Percentiles rank a stretch among this genome's conserved stretches.
phyloP scores from a whole-genome alignment of 2,329 filamentous ascomycete species.

The Amauroascus niger region DNA sequence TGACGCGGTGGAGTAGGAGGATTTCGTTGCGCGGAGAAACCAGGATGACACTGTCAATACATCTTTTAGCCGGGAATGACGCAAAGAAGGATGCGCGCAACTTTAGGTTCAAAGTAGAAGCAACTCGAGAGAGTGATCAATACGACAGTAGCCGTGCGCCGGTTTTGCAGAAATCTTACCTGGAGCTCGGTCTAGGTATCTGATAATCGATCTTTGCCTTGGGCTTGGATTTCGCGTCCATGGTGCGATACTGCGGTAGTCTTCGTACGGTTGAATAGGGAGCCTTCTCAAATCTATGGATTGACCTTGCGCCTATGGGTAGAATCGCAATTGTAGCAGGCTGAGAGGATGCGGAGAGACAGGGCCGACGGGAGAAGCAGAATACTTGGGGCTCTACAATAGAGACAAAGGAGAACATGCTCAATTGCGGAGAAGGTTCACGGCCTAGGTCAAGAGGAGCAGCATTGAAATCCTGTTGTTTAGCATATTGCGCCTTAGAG shows the following conservation, averaged over 20 bases:
- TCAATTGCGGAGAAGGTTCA: not conserved
- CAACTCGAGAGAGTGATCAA: not conserved
- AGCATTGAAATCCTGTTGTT: too few species aligned
- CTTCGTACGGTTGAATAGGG: slow-evolving; percentile 13
- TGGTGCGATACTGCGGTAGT: slow-evolving; percentile 18
- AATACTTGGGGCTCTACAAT: not conserved
- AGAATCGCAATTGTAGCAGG: not conserved
- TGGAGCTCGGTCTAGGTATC: slow-evolving; percentile 55
- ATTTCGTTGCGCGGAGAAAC: slow-evolving; percentile 81
- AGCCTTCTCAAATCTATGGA: not conserved
- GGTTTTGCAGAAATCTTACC: slow-evolving; percentile 35
- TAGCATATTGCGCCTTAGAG: too few species aligned
- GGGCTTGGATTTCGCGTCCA: slow-evolving; percentile 12
- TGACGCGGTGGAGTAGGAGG: slow-evolving; percentile 75
- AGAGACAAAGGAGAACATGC: not conserved
- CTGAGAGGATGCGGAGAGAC: not conserved
- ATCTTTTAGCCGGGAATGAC: not conserved
- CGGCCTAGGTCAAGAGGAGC: not conserved
- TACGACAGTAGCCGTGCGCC: not conserved
- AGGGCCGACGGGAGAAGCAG: not conserved
- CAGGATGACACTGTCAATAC: slow-evolving; percentile 62
- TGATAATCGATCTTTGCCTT: slow-evolving; percentile 18
- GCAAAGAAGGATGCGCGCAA: not conserved
- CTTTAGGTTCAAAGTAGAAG: not conserved
- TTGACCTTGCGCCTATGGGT: not conserved